Evolutionary conservation across 1,139 yeast species (phyloP), one percentile per base, ranked within the genome.

Genomic region (Suhomyces maxii): DNA sequence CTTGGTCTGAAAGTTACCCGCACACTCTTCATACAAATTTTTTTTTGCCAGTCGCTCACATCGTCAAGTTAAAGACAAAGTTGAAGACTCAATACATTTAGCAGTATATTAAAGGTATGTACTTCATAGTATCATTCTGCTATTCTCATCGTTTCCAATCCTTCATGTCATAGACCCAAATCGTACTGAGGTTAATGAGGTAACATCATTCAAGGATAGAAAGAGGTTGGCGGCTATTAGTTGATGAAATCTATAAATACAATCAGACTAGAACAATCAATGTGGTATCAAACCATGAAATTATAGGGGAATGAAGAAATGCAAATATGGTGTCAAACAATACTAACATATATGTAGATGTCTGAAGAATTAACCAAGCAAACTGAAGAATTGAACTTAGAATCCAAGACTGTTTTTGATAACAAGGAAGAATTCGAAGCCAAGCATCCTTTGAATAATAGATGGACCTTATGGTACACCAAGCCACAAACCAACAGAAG

Each of bases 401-500:
- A 78, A 40, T 62, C 65, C 58, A 66, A 67, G 60, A 85, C 93
- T 45, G 87, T 84, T 47, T 80, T 87, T 60, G 80, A 83, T 60
- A 77, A 79, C 58, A 77, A 82, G 58, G 86, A 82, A 57, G 88
- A 85, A 63, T 86, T 88, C 67, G 79, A 78, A 52, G 87, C 85
- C 54, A 85, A 90, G 69, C 99, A 93, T 69, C 97, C 98, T 46
- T 82, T 93, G 63, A 88, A 89, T 71, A 83, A 85, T 64, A 83
- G 83, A 69, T 93, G 99, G 99, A 90, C 98, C 40, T 80, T 93
- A 63, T 93, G 99, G 99, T 93, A 90, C 78, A 89, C 97, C 50
- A 90, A 90, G 75, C 97, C 98, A 52, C 85, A 89, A 57, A 83
- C 86, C 50, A 86, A 81, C 64, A 78, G 76, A 59, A 77, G 77